These are phyloP conservation scores for Cercospora sesami DNA, from an alignment of 2,329 filamentous ascomycete species.

Conservation along the genomic window DNA sequence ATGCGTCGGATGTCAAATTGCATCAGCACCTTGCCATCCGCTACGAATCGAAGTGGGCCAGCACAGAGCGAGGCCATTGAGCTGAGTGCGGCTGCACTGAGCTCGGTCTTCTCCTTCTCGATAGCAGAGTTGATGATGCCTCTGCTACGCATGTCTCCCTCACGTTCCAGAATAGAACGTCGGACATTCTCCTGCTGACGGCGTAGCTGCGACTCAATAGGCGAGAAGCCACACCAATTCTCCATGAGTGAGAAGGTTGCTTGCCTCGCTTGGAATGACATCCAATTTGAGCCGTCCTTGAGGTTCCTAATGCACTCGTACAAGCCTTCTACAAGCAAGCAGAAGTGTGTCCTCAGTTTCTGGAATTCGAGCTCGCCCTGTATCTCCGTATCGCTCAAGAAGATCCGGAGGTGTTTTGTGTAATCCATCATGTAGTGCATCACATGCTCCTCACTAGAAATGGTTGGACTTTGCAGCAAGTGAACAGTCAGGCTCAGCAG, in stretches of 20 bases:
- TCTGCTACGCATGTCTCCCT: constrained; percentile 69
- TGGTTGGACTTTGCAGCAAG: constrained; percentile 73
- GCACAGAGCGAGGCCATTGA: constrained; percentile 92
- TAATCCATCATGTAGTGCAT: constrained; percentile 85
- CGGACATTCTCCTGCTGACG: constrained; percentile 84
- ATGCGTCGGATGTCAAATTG: constrained; percentile 92
- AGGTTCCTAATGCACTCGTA: constrained; percentile 89
- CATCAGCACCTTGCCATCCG: constrained; percentile 80
- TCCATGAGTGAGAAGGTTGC: constrained; percentile 97
- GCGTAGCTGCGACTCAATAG: constrained; percentile 79
- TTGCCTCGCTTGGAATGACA: constrained; percentile 94
- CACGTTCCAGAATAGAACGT: constrained; percentile 77
- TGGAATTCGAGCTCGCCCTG: constrained; percentile 95
- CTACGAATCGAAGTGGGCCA: constrained; percentile 79
- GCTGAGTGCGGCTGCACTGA: constrained; percentile 85
- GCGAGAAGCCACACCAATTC: constrained; percentile 97
- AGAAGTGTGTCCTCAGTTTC: constrained; percentile 87
- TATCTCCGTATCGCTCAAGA: constrained; percentile 90
- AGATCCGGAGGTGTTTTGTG: constrained; percentile 87
- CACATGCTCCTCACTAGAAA: constrained; percentile 79
- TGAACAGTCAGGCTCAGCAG: constrained; percentile 93
- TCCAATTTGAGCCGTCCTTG: constrained; percentile 84
- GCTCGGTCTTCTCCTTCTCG: constrained; percentile 94
- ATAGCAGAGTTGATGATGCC: constrained; percentile 82
- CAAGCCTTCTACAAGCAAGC: constrained; percentile 86